Base-by-base conservation (phyloP, 129 eudicot species). In the Tagetes erecta region DNA sequence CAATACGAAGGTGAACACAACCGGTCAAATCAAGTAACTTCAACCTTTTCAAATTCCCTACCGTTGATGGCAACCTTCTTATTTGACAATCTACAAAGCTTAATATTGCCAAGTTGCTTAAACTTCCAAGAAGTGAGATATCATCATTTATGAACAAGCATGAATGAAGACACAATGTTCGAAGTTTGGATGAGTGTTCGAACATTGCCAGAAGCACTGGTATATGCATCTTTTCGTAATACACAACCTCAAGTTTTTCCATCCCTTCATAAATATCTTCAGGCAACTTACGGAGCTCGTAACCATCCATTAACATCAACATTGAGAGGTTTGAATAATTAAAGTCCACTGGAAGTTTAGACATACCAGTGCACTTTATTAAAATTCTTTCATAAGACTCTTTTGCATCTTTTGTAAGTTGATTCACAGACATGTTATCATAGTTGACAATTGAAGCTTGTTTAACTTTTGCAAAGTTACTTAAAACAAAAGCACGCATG, bases 401-500 rank as follows among this genome's bases (percentile, higher is more conserved):
- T 0, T 36, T 10, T 62, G 67, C 44, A 3, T 62, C 20, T 35
- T 62, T 8, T 6, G 36, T 27, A 20, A 30, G 63, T 37, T 1
- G 1, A 1, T 46, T 2, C 7, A 0, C 7, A 4, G 30, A 51
- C 27, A 5, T 14, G 59, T 14, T 53, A 20, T 20, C 34, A 53
- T 51, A 30, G 2, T 33, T 33, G 39, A 59, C 66, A 59, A 59
- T 34, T 34, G 66, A 59, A 59, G 66, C 66, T 59, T 59, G 66
- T 34, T 59, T 59, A 7, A 31, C 41, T 33, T 59, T 11, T 33
- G 66, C 10, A 2, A 36, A 13, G 5, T 63, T 37, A 63, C 30
- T 36, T 36, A 63, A 4, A 11, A 63, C 46, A 63, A 63, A 63
- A 37, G 44, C 31, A 63, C 68, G 68, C 0, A 37, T 9, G 1